A percentile compares a stretch with the other conserved stretches of the same genome.
These are phyloP conservation scores for Sporothrix protearum DNA, from an alignment of 2,329 filamentous ascomycete genomes.

Conservation along the genomic window DNA sequence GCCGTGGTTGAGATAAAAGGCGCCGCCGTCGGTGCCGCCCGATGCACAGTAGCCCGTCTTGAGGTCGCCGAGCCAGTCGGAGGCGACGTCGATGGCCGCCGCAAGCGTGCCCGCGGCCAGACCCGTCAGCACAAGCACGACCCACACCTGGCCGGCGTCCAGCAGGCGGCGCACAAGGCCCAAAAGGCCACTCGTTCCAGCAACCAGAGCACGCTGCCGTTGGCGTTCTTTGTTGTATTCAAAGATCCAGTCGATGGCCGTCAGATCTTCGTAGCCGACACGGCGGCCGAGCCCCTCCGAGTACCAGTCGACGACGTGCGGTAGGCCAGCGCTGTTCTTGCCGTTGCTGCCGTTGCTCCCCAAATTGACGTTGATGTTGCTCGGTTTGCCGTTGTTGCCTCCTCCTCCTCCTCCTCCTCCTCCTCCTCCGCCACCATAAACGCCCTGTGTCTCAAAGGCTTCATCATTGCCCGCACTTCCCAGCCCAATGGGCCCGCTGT, in stretches of 20 bases:
- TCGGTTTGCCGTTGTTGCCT: neutral
- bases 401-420: slow-evolving; percentile 9
- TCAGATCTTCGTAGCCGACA: slow-evolving; percentile 93
- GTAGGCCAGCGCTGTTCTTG: neutral
- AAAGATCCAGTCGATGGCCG: slow-evolving; percentile 99
- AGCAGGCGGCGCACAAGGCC: slow-evolving; percentile 70
- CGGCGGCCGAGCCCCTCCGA: slow-evolving; percentile 77
- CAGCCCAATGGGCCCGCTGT: neutral
- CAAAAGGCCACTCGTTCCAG: slow-evolving; percentile 64
- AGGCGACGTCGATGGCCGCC: slow-evolving; percentile 82
- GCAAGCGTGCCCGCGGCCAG: slow-evolving; percentile 79
- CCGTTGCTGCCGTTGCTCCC: slow-evolving; percentile 37
- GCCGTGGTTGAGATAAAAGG: slow-evolving; percentile 83
- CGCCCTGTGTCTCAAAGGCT: slow-evolving; percentile 20
- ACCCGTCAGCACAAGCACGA: slow-evolving; percentile 81
- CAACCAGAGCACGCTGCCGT: slow-evolving; percentile 71
- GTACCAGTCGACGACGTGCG: slow-evolving; percentile 69
- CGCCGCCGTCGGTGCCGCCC: slow-evolving; percentile 70
- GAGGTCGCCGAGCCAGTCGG: slow-evolving; percentile 88
- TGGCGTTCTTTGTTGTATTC: slow-evolving; percentile 96
- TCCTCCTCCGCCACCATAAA: slow-evolving; percentile 11
- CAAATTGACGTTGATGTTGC: slow-evolving; percentile 13
- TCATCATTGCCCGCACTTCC: slow-evolving; percentile 9
- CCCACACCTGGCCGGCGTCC: slow-evolving; percentile 88
- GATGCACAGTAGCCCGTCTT: slow-evolving; percentile 85